These are phyloP conservation scores for Chimonanthus salicifolius DNA, from an alignment of 164 flowering plant species.

Conservation along the genomic window DNA sequence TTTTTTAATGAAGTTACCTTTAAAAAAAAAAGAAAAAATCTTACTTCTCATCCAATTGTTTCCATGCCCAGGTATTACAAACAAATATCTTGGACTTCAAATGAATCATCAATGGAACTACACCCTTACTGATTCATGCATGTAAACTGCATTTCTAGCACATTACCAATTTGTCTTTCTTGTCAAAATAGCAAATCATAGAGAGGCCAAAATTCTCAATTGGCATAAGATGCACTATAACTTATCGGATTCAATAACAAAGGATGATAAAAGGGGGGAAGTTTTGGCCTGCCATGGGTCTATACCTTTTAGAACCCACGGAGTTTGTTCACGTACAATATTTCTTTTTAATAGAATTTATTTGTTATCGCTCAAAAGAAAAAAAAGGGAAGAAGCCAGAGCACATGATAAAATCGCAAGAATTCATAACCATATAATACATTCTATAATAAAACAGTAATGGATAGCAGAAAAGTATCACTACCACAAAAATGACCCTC, in stretches of 20 bases:
- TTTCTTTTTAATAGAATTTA: background rate
- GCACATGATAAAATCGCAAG: background rate
- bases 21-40: no score
- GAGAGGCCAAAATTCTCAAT: background rate
- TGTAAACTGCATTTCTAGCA: no score
- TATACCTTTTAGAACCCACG: background rate
- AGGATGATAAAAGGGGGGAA: no score
- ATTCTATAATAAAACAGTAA: background rate
- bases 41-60: background rate
- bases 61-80: no score
- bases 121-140: no score
- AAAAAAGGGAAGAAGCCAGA: background rate
- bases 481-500: background rate
- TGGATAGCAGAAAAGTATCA: background rate
- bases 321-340: background rate
- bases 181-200: no score
- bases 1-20: background rate
- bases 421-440: background rate
- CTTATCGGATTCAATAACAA: no score
- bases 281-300: no score
- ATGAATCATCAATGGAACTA: no score
- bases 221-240: background rate
- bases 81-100: no score
- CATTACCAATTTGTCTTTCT: no score
- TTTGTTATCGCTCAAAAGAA: background rate